These are phyloP conservation scores for Fusarium sororula DNA, from an alignment of 2,329 filamentous ascomycete species.

Conservation along the genomic window DNA sequence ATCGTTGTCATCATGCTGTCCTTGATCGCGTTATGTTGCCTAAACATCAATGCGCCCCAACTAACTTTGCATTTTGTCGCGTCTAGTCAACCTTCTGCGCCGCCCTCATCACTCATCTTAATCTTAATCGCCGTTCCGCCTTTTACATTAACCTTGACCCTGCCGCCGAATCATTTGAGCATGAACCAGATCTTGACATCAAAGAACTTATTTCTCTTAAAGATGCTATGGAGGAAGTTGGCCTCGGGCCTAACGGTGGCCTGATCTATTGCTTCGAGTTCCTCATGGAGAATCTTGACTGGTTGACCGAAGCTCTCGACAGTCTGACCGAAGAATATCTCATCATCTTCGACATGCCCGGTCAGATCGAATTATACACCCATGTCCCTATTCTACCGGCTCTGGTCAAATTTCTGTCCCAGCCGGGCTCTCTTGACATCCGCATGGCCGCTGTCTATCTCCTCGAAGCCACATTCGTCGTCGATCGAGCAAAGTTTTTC, in stretches of 20 bases:
- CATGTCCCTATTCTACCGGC: conserved; percentile 92
- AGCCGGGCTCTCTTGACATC: conserved; percentile 83
- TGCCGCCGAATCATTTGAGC: conserved; percentile 90
- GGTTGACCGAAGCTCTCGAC: conserved; percentile 85
- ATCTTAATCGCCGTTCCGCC: conserved; percentile 88
- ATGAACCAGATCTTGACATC: conserved; percentile 93
- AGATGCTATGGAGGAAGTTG: conserved; percentile 96
- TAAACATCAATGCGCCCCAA: conserved; percentile 12
- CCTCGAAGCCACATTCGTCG: conserved; percentile 93
- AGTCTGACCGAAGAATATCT: conserved; percentile 92
- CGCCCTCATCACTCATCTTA: conserved; percentile 89
- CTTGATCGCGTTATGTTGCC: conserved; percentile 25
- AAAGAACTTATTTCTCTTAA: conserved; percentile 92
- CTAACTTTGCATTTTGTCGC: conserved; percentile 5
- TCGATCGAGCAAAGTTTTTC: conserved; percentile 97
- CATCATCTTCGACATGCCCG: conserved; percentile 98
- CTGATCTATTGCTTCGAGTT: conserved; percentile 98
- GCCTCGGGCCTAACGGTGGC: conserved; percentile 89
- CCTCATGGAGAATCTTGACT: conserved; percentile 92
- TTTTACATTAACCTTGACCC: conserved; percentile 99
- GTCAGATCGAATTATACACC: conserved; percentile 98
- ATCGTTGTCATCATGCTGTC: conserved; percentile 14
- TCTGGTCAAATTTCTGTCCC: conserved; percentile 82
- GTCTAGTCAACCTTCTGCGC: conserved; percentile 89
- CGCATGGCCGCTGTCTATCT: conserved; percentile 93